These are phyloP conservation scores for Lactifluus subvellereus DNA, from an alignment of 768 basidiomycete species.

Conservation along the genomic window DNA sequence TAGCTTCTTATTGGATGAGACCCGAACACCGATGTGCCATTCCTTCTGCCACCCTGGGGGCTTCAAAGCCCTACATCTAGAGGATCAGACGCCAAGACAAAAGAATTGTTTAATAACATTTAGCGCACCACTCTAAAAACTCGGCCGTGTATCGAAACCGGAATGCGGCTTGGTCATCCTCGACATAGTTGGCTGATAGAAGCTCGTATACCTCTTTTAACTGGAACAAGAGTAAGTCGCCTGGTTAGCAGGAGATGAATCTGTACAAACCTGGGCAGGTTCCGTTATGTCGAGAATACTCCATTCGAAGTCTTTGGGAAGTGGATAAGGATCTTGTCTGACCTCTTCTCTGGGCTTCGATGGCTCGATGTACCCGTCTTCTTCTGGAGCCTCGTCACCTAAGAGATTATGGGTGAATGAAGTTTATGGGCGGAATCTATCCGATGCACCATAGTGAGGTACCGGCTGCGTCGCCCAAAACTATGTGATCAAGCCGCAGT, in stretches of 20 bases:
- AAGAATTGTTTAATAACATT: too few relatives aligned
- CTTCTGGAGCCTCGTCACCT: constrained; percentile 60
- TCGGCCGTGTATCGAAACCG: constrained; percentile 94
- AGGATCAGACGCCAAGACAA: not conserved
- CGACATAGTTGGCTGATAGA: constrained; percentile 90
- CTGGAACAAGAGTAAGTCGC: constrained; percentile 36
- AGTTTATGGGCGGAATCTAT: not conserved
- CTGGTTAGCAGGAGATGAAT: not conserved
- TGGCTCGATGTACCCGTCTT: constrained; percentile 88
- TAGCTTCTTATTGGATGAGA: constrained; percentile 83
- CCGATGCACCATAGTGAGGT: constrained; percentile 63
- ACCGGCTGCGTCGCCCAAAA: constrained; percentile 99
- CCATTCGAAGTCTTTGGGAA: constrained; percentile 96
- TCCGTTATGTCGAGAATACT: constrained; percentile 72
- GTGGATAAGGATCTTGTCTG: constrained; percentile 78
- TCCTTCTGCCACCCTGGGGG: constrained; percentile 90
- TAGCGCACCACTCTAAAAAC: constrained; percentile 78
- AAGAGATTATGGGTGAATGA: constrained; percentile 11
- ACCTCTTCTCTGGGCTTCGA: constrained; percentile 72
- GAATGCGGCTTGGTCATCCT: constrained; percentile 94
- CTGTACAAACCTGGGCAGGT: constrained; percentile 53
- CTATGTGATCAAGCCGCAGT: constrained; percentile 35
- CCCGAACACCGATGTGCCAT: constrained; percentile 96
- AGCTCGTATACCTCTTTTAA: constrained; percentile 89
- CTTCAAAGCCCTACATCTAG: constrained; percentile 74